phyloP scores from a whole-genome alignment of 1,284 basidiomycete genomes.

The Cronartium quercuum region DNA sequence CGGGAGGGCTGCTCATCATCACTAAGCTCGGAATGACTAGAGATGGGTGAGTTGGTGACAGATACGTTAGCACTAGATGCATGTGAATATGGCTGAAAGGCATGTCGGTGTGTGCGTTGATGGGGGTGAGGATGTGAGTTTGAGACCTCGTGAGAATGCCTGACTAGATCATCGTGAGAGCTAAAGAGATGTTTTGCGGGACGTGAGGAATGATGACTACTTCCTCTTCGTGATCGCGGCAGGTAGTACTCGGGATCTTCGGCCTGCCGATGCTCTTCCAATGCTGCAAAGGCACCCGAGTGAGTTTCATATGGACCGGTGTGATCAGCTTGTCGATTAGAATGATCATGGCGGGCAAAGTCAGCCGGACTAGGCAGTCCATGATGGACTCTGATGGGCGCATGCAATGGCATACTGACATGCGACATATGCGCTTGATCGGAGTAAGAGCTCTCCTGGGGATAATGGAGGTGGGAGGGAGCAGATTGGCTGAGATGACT shows the following conservation, averaged over 20 bases:
- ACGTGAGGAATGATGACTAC: not conserved
- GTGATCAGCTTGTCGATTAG: not conserved
- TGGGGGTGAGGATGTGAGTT: slow-evolving; percentile 12
- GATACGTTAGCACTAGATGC: slow-evolving; percentile 21
- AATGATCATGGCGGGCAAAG: not conserved
- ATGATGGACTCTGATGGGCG: not conserved
- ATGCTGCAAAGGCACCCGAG: not conserved
- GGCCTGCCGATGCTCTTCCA: not conserved
- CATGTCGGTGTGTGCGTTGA: slow-evolving; percentile 26
- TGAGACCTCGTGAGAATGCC: slow-evolving; percentile 22
- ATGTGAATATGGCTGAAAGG: slow-evolving; percentile 34
- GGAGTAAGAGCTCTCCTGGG: not conserved
- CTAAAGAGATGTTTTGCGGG: not conserved
- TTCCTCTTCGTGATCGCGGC: slow-evolving; percentile 1
- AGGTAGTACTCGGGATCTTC: not conserved
- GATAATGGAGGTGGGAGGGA: slow-evolving; percentile 1
- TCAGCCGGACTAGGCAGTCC: not conserved
- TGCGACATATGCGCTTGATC: not conserved
- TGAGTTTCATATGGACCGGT: not conserved
- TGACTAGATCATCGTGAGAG: slow-evolving; percentile 19
- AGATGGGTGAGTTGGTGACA: slow-evolving; percentile 1
- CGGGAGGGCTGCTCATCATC: slow-evolving; percentile 2
- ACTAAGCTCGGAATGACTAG: slow-evolving; percentile 10
- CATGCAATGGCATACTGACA: not conserved
- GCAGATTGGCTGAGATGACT: slow-evolving; percentile 5